Evolutionary conservation across 805 yeast species (phyloP), one percentile per base, ranked within the genome.

Genomic region (Candida oleophila): DNA sequence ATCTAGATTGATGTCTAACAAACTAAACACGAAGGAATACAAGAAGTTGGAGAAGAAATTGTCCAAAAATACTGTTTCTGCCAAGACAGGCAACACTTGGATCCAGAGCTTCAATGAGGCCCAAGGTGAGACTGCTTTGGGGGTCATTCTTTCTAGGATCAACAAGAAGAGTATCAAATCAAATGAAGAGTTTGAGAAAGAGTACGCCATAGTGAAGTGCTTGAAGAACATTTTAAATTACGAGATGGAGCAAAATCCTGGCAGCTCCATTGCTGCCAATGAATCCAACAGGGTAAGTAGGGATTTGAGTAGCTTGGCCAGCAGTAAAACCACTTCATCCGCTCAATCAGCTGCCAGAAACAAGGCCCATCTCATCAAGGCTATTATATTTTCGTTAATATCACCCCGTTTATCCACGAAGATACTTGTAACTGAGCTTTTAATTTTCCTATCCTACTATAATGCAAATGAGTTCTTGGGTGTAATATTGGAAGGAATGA

Each of bases 91-190:
- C 12, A 41, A 48, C 9, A 43, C 45, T 14, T 72, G 76, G 75
- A 55, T 63, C 3, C 56, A 53, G 35, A 53, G 49, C 3, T 72
- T 73, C 50, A 55, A 59, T n/a, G 62, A 60, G n/a, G 66, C 68
- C 1, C 76, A 72, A 52, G 77, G 77, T 16, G 76, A 72, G 46
- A 62, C 71, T 3, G 76, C 76, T 0, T 59, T 72, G 11, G 62
- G 74, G 0, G 74, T 68, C 3, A 60, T 68, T 12, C 60, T 73
- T 20, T 56, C 68, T 2, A 56, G 73, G 35, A 61, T 71, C 33
- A 73, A 70, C 52, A 67, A 64, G 47, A 68, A 71, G 49, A 67
- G 72, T 47, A 71, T 71, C 49, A 73, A 73, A 51, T 67, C 75
- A 2, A 71, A 73, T 49, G 76, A 71, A 25, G 76, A 71, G 46